Base-by-base conservation (phyloP, 2,329 filamentous ascomycete species). In the Paecilomyces sp. region DNA sequence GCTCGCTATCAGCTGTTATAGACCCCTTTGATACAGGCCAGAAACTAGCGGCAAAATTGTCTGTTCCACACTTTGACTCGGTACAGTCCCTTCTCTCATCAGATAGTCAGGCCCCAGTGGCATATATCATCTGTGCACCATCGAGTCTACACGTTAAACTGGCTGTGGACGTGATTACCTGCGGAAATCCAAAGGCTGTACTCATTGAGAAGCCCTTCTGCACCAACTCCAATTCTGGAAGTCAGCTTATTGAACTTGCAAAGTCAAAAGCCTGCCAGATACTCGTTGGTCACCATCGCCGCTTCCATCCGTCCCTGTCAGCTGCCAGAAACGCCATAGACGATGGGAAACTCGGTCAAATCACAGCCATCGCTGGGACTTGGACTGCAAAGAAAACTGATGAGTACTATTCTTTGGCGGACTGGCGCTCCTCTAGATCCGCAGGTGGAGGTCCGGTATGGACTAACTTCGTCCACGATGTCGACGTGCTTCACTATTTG, bases 381-480 rank as follows among this genome's bases (percentile, higher is more conserved):
- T 63, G 61, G 61, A 63, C 59, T 1, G 52, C 57, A 11, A 61
- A 59, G 55, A 63, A 63, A 30, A 55, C 57, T 15, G 56, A 57
- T 24, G 55, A 57, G 2, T 64, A 61, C 22, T 57, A 12, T 28
- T 4, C n/a, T 3, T 33, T 12, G 7, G 7, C 31, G 31, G 22
- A 22, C 22, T 33, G 31, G 15, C 25, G 25, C 6, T 31, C 33
- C 9, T 56, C 55, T 3, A 57, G 59, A 4, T 57, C 59, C 25
- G 51, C 55, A 8, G 61, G 61, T 7, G 61, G 61, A n/a, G 61
- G 61, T 1, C 59, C 59, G 9, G 59, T 63, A 11, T 61, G 59
- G 59, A 63, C 59, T 0, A 63, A 63, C 24, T 61, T 63, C 22
- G 55, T 63, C 12, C 61, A 63, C 25, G 61, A 63, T 33, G 58